Base-by-base conservation (phyloP, 1,139 yeast species). In the Diutina catenulata region DNA sequence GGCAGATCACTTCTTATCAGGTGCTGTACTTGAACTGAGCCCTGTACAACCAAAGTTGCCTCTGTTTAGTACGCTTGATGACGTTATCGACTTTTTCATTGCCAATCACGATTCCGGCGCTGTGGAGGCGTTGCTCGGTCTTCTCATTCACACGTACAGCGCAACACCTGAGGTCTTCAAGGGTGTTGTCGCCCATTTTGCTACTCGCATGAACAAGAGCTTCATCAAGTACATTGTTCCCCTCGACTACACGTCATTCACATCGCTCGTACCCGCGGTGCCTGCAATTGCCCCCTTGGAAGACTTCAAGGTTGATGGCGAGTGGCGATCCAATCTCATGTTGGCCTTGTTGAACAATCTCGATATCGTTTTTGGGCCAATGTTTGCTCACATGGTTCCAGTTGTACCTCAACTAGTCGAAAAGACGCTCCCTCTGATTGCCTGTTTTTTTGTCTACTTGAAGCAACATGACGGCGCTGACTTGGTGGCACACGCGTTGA, bases 1-100 rank as follows among this genome's bases (percentile, higher is more conserved):
- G 16, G 73, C 75, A 0, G 45, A 52, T 2, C 67, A 50, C 41
- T 72, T 68, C 44, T 43, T 58, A 14, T 38, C 42, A 7, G 53
- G 56, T 7, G 45, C 19, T 28, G 6, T 5, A 15, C n/a, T 13
- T 28, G 32, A 10, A 7, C 24, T 22, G 9, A 10, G 24, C 7
- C 21, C 16, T 16, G 19, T 28, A 8, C 8, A 8, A 2, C 32
- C 21, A 10, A 13, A 13, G 8, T 28, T 16, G 3, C 19, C 13
- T 3, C 10, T 13, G 5, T 18, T 28, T 5, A 18, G 4, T 10
- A 23, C 22, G 4, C 19, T 32, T 8, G 36, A 29, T 13, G 28
- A 29, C n/a, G 24, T 22, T 11, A 6, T 9, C 20, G 37, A 31
- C n/a, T 4, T 3, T 11, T 5, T 37, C 9, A 8, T 31, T 7